phyloP scores from a whole-genome alignment of 768 basidiomycete genomes.

The Agaricus sinodeliciosus region DNA sequence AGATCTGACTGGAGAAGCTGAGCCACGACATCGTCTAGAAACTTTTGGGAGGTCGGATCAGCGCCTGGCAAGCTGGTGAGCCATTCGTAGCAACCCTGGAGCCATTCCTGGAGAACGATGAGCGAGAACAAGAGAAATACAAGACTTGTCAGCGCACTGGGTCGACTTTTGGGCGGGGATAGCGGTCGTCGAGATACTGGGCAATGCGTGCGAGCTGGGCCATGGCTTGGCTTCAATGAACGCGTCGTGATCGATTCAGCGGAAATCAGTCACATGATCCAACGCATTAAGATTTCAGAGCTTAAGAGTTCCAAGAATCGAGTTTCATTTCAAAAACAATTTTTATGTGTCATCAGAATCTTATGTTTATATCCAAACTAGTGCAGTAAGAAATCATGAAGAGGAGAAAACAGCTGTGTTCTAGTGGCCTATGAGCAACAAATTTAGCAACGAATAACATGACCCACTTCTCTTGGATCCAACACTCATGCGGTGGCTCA shows the following conservation, averaged over 20 bases:
- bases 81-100: slow-evolving; percentile 67
- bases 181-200: not conserved
- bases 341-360: too few relatives aligned
- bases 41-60: slow-evolving; percentile 38
- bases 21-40: slow-evolving; percentile 47
- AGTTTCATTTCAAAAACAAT: too few relatives aligned
- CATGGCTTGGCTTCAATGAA: not conserved
- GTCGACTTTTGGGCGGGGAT: slow-evolving; percentile 7
- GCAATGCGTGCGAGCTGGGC: not conserved
- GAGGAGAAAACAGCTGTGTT: too few relatives aligned
- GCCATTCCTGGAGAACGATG: slow-evolving; percentile 56
- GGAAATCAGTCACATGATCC: too few relatives aligned
- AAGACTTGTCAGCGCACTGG: not conserved
- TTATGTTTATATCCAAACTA: too few relatives aligned
- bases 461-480: not conserved
- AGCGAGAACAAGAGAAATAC: not conserved
- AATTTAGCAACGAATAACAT: too few relatives aligned
- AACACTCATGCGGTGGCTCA: not conserved
- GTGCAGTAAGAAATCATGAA: too few relatives aligned
- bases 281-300: too few relatives aligned
- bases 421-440: too few relatives aligned
- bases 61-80: slow-evolving; percentile 41
- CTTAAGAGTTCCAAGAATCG: too few relatives aligned
- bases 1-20: slow-evolving; percentile 74
- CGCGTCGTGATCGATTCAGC: slow-evolving; percentile 9